phyloP scores from a whole-genome alignment of 306 rosid species.

The Cucumis melo region DNA sequence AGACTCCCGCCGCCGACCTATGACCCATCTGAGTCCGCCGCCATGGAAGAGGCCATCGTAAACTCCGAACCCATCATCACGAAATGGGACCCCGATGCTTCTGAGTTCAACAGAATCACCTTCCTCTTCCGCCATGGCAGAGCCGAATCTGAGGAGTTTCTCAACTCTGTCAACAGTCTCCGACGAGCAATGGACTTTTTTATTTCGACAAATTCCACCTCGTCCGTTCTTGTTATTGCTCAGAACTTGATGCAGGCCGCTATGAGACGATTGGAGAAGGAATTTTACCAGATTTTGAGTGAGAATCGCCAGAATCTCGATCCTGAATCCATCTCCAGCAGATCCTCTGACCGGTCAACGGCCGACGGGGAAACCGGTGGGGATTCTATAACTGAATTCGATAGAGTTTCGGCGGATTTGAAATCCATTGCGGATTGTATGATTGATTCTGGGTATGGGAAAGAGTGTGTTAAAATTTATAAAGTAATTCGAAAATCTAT shows the following conservation, averaged over 20 bases:
- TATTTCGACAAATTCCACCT: constrained; percentile 1
- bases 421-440: constrained; percentile 46
- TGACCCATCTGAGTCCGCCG: constrained; percentile 1
- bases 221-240: constrained; percentile 24
- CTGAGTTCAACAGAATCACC: constrained; percentile 15
- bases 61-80: constrained; percentile 22
- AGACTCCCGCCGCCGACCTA: not conserved
- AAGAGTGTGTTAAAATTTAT: constrained; percentile 33
- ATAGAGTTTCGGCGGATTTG: constrained; percentile 16
- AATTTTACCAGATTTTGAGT: constrained; percentile 26
- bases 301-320: constrained; percentile 20
- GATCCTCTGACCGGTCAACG: constrained; percentile 12
- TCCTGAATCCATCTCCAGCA: constrained; percentile 28
- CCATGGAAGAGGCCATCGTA: constrained; percentile 25
- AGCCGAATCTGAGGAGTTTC: constrained; percentile 22
- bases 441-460: constrained; percentile 40
- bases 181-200: constrained; percentile 24
- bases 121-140: constrained; percentile 26
- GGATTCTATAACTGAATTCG: constrained; percentile 11
- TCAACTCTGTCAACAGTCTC: constrained; percentile 19
- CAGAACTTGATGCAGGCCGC: constrained; percentile 40
- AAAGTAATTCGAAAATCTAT: constrained; percentile 24
- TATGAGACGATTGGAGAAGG: constrained; percentile 36
- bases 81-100: constrained; percentile 31
- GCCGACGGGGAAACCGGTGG: constrained; percentile 8